phyloP scores from a whole-genome alignment of 805 yeast genomes.

The Schwanniomyces yamadae region DNA sequence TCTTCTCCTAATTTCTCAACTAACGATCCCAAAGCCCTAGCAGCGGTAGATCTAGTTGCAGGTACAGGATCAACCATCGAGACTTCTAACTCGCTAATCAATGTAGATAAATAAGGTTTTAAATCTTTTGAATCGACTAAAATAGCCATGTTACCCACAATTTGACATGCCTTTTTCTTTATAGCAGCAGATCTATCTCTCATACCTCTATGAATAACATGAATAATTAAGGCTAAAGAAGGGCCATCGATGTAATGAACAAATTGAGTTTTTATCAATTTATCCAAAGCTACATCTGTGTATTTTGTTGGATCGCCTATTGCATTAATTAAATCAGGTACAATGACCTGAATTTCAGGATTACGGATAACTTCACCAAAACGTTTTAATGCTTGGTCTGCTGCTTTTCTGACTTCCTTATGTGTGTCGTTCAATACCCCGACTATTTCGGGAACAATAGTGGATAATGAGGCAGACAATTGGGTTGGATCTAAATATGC shows the following conservation, averaged over 20 bases:
- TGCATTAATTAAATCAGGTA: conserved; percentile 83
- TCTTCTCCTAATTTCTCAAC: conserved; percentile 97
- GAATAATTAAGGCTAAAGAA: conserved; percentile 89
- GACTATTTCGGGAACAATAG: conserved; percentile 94
- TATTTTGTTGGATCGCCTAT: conserved; percentile 93
- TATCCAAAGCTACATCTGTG: conserved; percentile 85
- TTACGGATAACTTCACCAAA: conserved; percentile 97
- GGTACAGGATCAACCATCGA: conserved; percentile 99
- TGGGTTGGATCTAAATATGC: conserved; percentile 96
- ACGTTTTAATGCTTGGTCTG: conserved; percentile 80
- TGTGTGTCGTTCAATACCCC: conserved; percentile 93
- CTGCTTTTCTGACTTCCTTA: conserved; percentile 95
- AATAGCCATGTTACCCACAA: conserved; percentile 98
- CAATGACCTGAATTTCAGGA: conserved; percentile 92
- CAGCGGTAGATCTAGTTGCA: conserved; percentile 93
- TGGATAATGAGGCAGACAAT: conserved; percentile 81
- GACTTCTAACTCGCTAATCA: conserved; percentile 78
- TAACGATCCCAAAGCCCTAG: conserved; percentile 93
- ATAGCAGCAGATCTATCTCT: conserved; percentile 90
- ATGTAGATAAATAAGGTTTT: conserved; percentile 73
- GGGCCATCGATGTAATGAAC: conserved; percentile 99
- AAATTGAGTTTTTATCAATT: conserved; percentile 84
- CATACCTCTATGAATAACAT: conserved; percentile 94
- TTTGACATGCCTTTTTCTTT: conserved; percentile 92
- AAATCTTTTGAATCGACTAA: conserved; percentile 86